These are phyloP conservation scores for Blastobotrys aristatus DNA, from an alignment of 1,139 yeast species.

Conservation along the genomic window DNA sequence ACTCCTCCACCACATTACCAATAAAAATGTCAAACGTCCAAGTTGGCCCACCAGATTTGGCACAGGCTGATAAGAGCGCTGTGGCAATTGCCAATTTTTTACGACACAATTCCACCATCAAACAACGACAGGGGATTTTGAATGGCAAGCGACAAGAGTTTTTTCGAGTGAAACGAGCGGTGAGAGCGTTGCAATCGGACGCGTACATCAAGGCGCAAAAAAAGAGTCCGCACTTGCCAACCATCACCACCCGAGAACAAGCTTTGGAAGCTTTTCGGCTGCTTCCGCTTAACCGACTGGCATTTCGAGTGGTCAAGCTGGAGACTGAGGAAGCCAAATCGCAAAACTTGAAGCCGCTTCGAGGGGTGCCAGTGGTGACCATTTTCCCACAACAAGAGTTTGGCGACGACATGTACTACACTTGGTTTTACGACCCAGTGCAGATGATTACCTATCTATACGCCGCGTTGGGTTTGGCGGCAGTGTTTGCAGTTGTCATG, in stretches of 20 bases:
- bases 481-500: slow-evolving; percentile 69
- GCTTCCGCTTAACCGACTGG: slow-evolving; percentile 68
- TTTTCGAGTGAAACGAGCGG: slow-evolving; percentile 75
- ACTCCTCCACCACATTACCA: neutral
- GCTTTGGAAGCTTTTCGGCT: slow-evolving; percentile 61
- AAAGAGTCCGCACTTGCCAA: slow-evolving; percentile 54
- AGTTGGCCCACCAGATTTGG: slow-evolving; percentile 35
- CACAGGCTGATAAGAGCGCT: slow-evolving; percentile 40
- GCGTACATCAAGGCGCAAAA: slow-evolving; percentile 61
- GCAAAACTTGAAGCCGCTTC: slow-evolving; percentile 60
- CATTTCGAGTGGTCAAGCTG: slow-evolving; percentile 56
- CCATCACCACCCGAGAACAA: slow-evolving; percentile 46
- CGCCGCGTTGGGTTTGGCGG: slow-evolving; percentile 59
- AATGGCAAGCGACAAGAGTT: slow-evolving; percentile 70
- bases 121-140: slow-evolving; percentile 74
- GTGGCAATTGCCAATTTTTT: slow-evolving; percentile 66
- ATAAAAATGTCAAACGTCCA: slow-evolving; percentile 21
- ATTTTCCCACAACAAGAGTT: slow-evolving; percentile 65
- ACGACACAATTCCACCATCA: slow-evolving; percentile 59
- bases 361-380: slow-evolving; percentile 67
- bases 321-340: slow-evolving; percentile 67
- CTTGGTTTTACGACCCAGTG: slow-evolving; percentile 82
- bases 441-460: slow-evolving; percentile 59
- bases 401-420: slow-evolving; percentile 72
- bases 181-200: slow-evolving; percentile 69